Conservation (phyloP, 2,329 filamentous ascomycete genomes). For the Sporothrix pseudoabietina region DNA sequence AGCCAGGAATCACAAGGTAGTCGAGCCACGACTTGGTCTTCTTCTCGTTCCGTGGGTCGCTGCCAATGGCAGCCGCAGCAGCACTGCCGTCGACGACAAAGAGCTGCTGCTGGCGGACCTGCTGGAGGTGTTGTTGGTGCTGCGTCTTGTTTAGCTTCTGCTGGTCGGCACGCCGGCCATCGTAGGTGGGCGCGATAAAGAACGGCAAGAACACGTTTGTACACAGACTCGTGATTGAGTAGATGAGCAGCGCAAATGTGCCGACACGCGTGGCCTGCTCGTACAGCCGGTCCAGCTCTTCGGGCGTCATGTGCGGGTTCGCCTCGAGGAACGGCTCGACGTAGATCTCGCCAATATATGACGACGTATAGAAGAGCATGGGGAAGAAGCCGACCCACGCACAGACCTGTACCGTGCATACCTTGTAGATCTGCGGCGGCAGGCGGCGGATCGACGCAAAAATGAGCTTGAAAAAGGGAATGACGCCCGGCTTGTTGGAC, state of each 20-base stretch:
- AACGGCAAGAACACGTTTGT: slow-evolving; percentile 84
- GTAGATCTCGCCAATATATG: slow-evolving; percentile 91
- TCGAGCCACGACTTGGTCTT: slow-evolving; percentile 54
- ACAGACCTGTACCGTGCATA: slow-evolving; percentile 81
- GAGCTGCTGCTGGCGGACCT: not conserved
- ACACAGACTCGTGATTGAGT: slow-evolving; percentile 79
- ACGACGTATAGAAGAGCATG: slow-evolving; percentile 92
- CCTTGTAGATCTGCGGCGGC: slow-evolving; percentile 77
- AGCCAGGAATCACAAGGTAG: slow-evolving; percentile 71
- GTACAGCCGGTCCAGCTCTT: slow-evolving; percentile 77
- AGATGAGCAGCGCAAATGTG: slow-evolving; percentile 85
- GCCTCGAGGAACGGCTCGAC: slow-evolving; percentile 76
- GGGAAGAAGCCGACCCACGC: slow-evolving; percentile 97
- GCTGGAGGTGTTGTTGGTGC: not conserved
- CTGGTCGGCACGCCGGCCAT: slow-evolving; percentile 43
- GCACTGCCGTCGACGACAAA: slow-evolving; percentile 12
- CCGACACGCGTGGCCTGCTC: slow-evolving; percentile 84
- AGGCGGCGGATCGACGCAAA: slow-evolving; percentile 75
- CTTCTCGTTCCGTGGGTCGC: slow-evolving; percentile 39
- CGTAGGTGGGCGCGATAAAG: slow-evolving; percentile 80
- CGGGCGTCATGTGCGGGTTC: slow-evolving; percentile 75
- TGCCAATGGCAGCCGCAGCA: not conserved
- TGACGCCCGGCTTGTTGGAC: slow-evolving; percentile 62
- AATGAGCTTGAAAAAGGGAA: slow-evolving; percentile 78
- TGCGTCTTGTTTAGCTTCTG: not conserved